These are phyloP conservation scores for Arabidopsis arenosa DNA, from an alignment of 345 rosid species.

Conservation along the genomic window DNA sequence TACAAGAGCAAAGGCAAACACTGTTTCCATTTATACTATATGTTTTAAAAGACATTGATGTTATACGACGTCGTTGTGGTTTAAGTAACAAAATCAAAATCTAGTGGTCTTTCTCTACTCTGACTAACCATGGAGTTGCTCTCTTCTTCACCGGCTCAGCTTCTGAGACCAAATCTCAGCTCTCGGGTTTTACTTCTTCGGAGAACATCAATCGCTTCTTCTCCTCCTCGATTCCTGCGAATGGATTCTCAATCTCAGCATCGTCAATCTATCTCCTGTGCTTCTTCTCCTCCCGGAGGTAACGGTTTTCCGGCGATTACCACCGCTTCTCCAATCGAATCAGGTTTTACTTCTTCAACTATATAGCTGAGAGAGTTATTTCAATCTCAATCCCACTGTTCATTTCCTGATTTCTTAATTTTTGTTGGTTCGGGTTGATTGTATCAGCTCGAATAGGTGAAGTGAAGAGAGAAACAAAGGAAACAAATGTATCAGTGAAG, in stretches of 20 bases:
- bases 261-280: conserved; percentile 26
- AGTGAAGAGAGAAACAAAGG: conserved; percentile 82
- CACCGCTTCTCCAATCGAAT: conserved; percentile 14
- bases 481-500: conserved; percentile 78
- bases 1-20: neutral
- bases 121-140: conserved; percentile 20
- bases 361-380: neutral
- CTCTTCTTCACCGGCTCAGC: conserved; percentile 28
- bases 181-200: conserved; percentile 2
- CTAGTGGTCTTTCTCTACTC: neutral
- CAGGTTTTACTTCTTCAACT: conserved; percentile 8
- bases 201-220: neutral
- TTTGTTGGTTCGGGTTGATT: neutral
- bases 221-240: conserved; percentile 8
- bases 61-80: neutral
- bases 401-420: neutral
- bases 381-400: neutral
- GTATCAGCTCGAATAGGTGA: conserved; percentile 66
- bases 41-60: neutral
- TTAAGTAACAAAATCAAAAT: neutral
- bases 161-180: conserved; percentile 12
- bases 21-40: neutral
- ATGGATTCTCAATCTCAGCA: conserved; percentile 31
- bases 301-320: conserved; percentile 25
- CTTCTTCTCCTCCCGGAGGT: conserved; percentile 27